phyloP scores from a whole-genome alignment of 305 asterid genomes.

The Petunia hybrid region DNA sequence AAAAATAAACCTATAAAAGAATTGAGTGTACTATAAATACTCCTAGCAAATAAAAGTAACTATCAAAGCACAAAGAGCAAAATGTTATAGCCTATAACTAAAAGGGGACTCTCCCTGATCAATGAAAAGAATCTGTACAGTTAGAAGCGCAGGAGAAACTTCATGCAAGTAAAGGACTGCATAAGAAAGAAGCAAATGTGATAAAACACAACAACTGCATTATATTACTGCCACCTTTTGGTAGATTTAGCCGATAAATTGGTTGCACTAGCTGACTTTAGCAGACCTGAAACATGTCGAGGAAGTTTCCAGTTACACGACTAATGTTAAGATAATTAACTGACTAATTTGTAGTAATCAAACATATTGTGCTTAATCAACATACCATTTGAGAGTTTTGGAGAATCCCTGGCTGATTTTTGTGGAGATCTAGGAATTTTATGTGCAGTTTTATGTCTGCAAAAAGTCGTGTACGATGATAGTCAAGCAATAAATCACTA shows the following conservation, averaged over 20 bases:
- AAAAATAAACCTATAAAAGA: background rate
- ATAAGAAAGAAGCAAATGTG: background rate
- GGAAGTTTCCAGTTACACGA: conserved; percentile 20
- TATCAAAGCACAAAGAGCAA: background rate
- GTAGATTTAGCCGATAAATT: conserved; percentile 38
- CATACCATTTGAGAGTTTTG: conserved; percentile 48
- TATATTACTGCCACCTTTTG: conserved; percentile 45
- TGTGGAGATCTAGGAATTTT: conserved; percentile 43
- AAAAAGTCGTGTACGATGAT: background rate
- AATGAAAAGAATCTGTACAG: conserved; percentile 30
- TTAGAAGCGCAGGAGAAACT: background rate
- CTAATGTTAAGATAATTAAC: background rate
- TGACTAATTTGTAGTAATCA: background rate
- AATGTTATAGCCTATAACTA: conserved; percentile 13
- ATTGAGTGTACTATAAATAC: background rate
- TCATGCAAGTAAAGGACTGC: background rate
- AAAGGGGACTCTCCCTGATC: conserved; percentile 15
- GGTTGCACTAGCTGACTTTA: conserved; percentile 47
- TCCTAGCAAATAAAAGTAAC: background rate
- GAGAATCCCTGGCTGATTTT: conserved; percentile 41
- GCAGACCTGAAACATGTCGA: conserved; percentile 47
- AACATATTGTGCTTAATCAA: conserved; percentile 11
- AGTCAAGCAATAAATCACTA: background rate
- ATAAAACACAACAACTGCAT: background rate
- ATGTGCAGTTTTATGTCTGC: conserved; percentile 42